Evolutionary conservation across 148 eudicot genomes (phyloP).

Genomic region (Pouteria glomerata): DNA sequence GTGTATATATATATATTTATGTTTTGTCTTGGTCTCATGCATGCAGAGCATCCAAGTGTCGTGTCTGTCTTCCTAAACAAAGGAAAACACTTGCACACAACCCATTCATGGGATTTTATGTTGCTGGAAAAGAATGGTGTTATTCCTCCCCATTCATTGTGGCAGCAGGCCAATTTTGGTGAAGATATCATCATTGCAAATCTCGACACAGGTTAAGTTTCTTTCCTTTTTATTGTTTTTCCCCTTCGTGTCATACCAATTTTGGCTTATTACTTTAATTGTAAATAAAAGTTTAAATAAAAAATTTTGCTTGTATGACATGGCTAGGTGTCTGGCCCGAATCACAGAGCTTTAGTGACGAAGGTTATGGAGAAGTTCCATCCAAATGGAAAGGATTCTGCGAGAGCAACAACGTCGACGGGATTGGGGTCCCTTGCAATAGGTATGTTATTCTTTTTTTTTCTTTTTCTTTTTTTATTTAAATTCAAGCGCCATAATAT

Average conservation of each 20-base stretch:
- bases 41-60: conserved; percentile 47
- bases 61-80: conserved; percentile 45
- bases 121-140: conserved; percentile 28
- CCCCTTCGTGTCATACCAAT: not conserved
- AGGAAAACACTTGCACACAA: conserved; percentile 48
- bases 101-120: conserved; percentile 65
- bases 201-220: no score
- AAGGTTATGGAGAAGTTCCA: conserved; percentile 53
- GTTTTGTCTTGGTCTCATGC: not conserved
- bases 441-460: conserved; percentile 21
- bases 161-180: conserved; percentile 48
- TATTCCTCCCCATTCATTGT: conserved; percentile 16
- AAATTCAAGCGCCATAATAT: not conserved
- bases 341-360: conserved; percentile 56
- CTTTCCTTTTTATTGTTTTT: not conserved
- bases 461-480: not conserved
- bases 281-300: not conserved
- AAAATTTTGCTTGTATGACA: not conserved
- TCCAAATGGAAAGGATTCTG: conserved; percentile 64
- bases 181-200: no score
- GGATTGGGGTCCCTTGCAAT: conserved; percentile 35
- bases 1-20: no score
- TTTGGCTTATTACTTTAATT: no score
- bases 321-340: conserved; percentile 59
- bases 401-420: conserved; percentile 21